Percentiles rank a stretch among this genome's conserved stretches.
These are phyloP conservation scores for Syzygium syzygioides DNA, from an alignment of 441 rosid species.

Conservation along the genomic window DNA sequence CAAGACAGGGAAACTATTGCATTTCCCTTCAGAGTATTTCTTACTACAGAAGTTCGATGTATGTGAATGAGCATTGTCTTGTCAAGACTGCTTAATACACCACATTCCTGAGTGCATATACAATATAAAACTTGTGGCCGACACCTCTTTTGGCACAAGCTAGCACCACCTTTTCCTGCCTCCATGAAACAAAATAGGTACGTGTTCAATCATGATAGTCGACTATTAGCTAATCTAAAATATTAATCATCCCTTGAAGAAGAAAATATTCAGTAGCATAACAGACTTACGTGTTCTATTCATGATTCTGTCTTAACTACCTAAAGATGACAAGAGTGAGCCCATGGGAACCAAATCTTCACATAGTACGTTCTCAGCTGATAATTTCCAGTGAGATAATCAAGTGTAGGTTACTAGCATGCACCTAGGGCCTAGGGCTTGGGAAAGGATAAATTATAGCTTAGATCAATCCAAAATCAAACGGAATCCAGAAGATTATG, in stretches of 20 bases:
- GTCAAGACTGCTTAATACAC: background rate
- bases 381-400: too few species aligned
- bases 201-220: background rate
- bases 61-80: background rate
- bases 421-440: too few species aligned
- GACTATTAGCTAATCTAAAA: too few species aligned
- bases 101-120: background rate
- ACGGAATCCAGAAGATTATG: background rate
- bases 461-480: too few species aligned
- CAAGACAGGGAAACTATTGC: too few species aligned
- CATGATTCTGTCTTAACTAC: too few species aligned
- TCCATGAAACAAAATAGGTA: background rate
- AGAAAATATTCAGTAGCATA: background rate
- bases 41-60: background rate
- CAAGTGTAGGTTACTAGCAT: too few species aligned
- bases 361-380: too few species aligned
- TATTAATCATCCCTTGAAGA: background rate
- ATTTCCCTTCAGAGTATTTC: background rate
- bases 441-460: too few species aligned
- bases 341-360: too few species aligned
- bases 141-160: background rate
- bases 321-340: too few species aligned
- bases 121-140: background rate
- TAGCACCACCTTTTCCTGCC: background rate
- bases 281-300: background rate